These are phyloP conservation scores for Leishmania mexicana DNA, from an alignment of 208 protist species.

Conservation along the genomic window DNA sequence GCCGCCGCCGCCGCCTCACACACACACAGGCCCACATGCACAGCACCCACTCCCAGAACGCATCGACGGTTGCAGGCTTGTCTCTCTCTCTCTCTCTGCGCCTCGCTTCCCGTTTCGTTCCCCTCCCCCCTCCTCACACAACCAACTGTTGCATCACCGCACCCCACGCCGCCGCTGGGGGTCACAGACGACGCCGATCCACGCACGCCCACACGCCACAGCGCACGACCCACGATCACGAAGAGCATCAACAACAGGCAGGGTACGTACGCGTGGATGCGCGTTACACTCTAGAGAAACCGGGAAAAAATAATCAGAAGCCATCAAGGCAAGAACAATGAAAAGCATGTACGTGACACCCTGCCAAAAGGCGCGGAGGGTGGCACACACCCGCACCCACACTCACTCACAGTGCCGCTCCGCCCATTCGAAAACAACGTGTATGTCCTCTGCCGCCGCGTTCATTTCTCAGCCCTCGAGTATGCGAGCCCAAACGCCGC, in stretches of 20 bases:
- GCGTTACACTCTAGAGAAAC: background rate
- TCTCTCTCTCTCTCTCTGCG: too few relatives aligned
- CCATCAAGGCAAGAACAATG: background rate
- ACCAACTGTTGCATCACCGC: background rate
- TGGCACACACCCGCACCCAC: background rate
- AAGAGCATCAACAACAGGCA: background rate
- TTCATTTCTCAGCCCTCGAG: background rate
- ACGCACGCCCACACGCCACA: background rate
- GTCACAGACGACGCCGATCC: background rate
- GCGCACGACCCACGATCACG: background rate
- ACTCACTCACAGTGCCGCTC: background rate
- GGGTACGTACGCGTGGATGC: background rate
- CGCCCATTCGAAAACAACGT: background rate
- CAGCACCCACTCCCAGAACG: too few relatives aligned
- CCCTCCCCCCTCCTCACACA: too few relatives aligned
- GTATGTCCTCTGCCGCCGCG: too few relatives aligned
- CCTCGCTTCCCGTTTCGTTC: too few relatives aligned
- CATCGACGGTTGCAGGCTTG: too few relatives aligned
- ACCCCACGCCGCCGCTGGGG: too few relatives aligned
- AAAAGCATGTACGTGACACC: too few relatives aligned
- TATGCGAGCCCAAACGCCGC: background rate
- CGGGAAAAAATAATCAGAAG: too few relatives aligned
- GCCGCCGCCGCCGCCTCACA: too few relatives aligned
- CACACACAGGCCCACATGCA: too few relatives aligned
- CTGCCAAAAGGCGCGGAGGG: too few relatives aligned